Base-by-base conservation (phyloP, 345 rosid genomes). In the Linum tenue region DNA sequence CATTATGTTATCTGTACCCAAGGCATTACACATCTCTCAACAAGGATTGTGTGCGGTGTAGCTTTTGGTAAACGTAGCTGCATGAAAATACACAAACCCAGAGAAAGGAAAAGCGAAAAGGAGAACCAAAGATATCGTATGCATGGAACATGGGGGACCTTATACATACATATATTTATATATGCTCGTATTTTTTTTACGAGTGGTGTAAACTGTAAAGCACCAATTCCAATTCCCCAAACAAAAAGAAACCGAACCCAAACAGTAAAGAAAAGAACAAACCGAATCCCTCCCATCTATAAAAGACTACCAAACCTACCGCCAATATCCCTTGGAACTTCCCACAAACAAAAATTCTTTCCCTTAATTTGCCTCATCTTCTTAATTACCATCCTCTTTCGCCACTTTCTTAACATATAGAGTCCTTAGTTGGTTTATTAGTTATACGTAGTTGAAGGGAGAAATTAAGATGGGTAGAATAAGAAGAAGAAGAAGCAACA, bases 61-160 rank as follows among this genome's bases (percentile, higher is more conserved):
- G 38, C 37, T 57, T 57, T 57, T 57, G 60, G 60, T 60, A 51
- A 15, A 39, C 57, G 64, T 59, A 1, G 5, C 41, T 67, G 82
- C 86, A 75, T 76, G 84, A 76, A 85, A 85, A 82, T 82, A 80
- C 85, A 69, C 76, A 68, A 22, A 22, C 31, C 31, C 65, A 44
- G 62, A 58, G 59, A 55, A 71, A 69, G 80, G 70, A 37, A 48
- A 63, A 75, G 72, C 67, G 67, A 59, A 42, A 44, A 67, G 42
- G 39, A 53, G 3, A 69, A 16, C 39, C 17, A 58, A 40, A 55
- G 16, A 57, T 48, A 48, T 15, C 53, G 14, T 48, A 48, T 48
- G 53, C 53, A 48, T 48, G 53, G n/a, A 43, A 15, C 62, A 67
- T 70, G 70, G 62, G 73, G 75, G 70, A 82, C 70, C 76, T 70